Evolutionary conservation across 495 filamentous ascomycete genomes (phyloP).

Genomic region (Penicillium goetzii): DNA sequence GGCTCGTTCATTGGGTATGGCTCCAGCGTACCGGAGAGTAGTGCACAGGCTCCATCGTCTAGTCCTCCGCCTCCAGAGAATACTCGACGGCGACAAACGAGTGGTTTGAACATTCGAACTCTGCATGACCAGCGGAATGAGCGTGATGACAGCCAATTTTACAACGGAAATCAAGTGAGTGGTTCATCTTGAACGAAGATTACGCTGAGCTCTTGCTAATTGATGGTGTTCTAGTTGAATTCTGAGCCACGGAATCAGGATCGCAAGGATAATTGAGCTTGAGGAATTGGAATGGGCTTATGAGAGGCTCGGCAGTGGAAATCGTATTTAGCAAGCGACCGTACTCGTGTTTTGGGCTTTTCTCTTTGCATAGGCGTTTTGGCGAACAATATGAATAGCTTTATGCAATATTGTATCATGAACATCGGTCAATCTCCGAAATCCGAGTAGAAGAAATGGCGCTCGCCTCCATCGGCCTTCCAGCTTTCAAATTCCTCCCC

Average conservation of each 20-base stretch:
- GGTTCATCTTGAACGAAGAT: not conserved
- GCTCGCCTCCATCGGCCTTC: not conserved
- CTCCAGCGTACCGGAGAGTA: constrained; percentile 21
- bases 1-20: constrained; percentile 61
- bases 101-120: constrained; percentile 55
- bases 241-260: constrained; percentile 74
- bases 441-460: not conserved
- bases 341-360: not conserved
- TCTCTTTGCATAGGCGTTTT: constrained; percentile 8
- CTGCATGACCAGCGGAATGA: constrained; percentile 57
- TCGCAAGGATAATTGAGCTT: constrained; percentile 35
- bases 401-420: not conserved
- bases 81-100: constrained; percentile 24
- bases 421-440: not conserved
- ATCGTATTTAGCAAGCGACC: not conserved
- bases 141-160: constrained; percentile 65
- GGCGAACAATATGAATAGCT: constrained; percentile 4
- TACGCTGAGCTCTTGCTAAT: not conserved
- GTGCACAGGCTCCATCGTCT: constrained; percentile 15
- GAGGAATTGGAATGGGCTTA: not conserved
- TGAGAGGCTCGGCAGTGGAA: constrained; percentile 1
- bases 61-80: constrained; percentile 18
- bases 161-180: constrained; percentile 87
- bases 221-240: constrained; percentile 57
- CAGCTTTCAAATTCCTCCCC: not conserved